Conservation (phyloP, 139 green algal species). For the Spirogloea muscicola region DNA sequence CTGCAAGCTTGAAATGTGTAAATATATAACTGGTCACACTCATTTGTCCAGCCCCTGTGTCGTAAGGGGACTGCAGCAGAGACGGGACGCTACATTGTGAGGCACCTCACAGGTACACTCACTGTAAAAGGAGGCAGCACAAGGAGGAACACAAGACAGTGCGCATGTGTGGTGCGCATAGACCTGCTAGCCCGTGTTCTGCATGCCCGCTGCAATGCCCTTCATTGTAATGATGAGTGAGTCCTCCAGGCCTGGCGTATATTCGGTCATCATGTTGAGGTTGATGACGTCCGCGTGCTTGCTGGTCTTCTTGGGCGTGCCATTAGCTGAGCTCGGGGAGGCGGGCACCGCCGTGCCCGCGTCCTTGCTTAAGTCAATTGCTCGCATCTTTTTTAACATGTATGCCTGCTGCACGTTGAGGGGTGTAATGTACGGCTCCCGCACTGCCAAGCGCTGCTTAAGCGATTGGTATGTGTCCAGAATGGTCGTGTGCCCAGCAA, state of each 20-base stretch:
- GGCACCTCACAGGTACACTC: too few relatives aligned
- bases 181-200: slow-evolving; percentile 88
- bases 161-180: too few relatives aligned
- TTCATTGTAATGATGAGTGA: slow-evolving; percentile 90
- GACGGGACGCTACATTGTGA: too few relatives aligned
- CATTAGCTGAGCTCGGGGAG: too few relatives aligned
- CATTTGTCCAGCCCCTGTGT: too few relatives aligned
- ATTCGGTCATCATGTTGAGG: slow-evolving; percentile 46
- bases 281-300: slow-evolving; percentile 29
- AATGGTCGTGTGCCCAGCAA: not conserved
- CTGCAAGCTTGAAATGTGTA: too few relatives aligned
- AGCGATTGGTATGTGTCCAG: slow-evolving; percentile 25
- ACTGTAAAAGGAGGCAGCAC: too few relatives aligned
- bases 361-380: too few relatives aligned
- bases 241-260: slow-evolving; percentile 47
- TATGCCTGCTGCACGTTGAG: slow-evolving; percentile 54
- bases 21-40: too few relatives aligned
- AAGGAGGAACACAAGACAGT: too few relatives aligned
- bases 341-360: too few relatives aligned
- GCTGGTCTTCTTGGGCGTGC: slow-evolving; percentile 2
- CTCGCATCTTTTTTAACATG: slow-evolving; percentile 50
- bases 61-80: too few relatives aligned
- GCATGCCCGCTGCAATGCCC: slow-evolving; percentile 94
- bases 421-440: slow-evolving; percentile 52
- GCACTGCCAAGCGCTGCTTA: slow-evolving; percentile 46